Conservation (phyloP, 2,329 filamentous ascomycete species). For the Didymella arachidicola region DNA sequence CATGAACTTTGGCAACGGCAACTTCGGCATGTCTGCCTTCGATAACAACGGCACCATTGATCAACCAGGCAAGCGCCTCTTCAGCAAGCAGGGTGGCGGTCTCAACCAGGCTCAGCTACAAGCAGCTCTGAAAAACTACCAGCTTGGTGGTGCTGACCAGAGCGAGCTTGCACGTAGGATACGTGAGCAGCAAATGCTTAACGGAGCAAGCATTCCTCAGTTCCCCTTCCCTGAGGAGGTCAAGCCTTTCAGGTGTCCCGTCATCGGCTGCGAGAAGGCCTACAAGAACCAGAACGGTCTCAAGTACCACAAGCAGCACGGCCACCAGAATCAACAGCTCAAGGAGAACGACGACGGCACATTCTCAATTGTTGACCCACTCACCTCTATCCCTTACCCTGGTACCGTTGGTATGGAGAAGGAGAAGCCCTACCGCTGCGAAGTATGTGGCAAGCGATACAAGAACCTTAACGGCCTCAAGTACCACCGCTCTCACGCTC, state of each 20-base stretch:
- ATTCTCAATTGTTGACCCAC: constrained; percentile 96
- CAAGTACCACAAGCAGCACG: constrained; percentile 89
- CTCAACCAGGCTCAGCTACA: constrained; percentile 73
- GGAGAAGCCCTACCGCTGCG: constrained; percentile 97
- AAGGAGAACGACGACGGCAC: constrained; percentile 97
- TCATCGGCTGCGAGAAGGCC: constrained; percentile 98
- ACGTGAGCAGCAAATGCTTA: constrained; percentile 69
- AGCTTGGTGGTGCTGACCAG: constrained; percentile 69
- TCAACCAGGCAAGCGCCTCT: constrained; percentile 91
- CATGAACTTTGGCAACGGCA: constrained; percentile 48
- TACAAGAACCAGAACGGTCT: constrained; percentile 99
- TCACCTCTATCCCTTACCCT: constrained; percentile 91
- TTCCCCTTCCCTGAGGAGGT: constrained; percentile 75
- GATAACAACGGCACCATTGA: constrained; percentile 69
- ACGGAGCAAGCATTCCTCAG: constrained; percentile 54
- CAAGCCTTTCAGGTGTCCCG: constrained; percentile 96
- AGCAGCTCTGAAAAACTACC: constrained; percentile 76
- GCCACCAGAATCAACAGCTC: constrained; percentile 94
- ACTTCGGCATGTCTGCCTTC: constrained; percentile 53
- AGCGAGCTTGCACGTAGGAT: constrained; percentile 75
- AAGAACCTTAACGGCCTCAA: constrained; percentile 99
- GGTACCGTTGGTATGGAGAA: constrained; percentile 99
- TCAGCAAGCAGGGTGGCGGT: constrained; percentile 79
- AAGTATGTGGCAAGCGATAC: constrained; percentile 96
- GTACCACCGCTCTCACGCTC: constrained; percentile 79